Percentiles rank a stretch among this genome's conserved stretches.
Evolutionary conservation across 208 protist species (phyloP).

Genomic region (Leishmania tarentolae): DNA sequence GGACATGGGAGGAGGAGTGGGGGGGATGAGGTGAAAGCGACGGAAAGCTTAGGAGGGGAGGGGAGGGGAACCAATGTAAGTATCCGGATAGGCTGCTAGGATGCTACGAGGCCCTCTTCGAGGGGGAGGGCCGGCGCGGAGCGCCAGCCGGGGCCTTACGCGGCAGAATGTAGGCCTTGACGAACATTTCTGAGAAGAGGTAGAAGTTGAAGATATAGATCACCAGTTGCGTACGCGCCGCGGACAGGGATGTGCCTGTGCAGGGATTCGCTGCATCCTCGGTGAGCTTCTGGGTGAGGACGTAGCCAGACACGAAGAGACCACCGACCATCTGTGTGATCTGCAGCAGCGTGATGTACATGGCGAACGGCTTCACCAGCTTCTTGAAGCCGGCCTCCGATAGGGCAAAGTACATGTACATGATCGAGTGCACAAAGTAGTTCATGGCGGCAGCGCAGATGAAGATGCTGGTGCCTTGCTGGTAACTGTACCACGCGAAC

Average conservation of each 20-base stretch:
- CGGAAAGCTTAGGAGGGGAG: no score
- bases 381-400: constrained; percentile 66
- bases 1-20: background rate
- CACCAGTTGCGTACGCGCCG: constrained; percentile 53
- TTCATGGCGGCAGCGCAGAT: constrained; percentile 91
- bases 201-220: constrained; percentile 94
- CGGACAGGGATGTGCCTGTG: constrained; percentile 40
- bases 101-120: constrained; percentile 27
- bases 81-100: background rate
- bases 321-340: constrained; percentile 94
- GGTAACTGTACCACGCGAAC: constrained; percentile 90
- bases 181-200: constrained; percentile 94
- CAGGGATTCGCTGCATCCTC: constrained; percentile 1
- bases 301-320: constrained; percentile 73
- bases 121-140: background rate
- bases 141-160: constrained; percentile 24
- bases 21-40: background rate
- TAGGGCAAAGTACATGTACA: constrained; percentile 96
- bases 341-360: constrained; percentile 89
- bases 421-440: constrained; percentile 94
- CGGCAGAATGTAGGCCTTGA: constrained; percentile 76
- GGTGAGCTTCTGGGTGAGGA: constrained; percentile 37
- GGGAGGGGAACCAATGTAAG: background rate
- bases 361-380: constrained; percentile 77
- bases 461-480: constrained; percentile 50